Conservation (phyloP, 2,329 filamentous ascomycete species). For the Trichoderma endophyticum region DNA sequence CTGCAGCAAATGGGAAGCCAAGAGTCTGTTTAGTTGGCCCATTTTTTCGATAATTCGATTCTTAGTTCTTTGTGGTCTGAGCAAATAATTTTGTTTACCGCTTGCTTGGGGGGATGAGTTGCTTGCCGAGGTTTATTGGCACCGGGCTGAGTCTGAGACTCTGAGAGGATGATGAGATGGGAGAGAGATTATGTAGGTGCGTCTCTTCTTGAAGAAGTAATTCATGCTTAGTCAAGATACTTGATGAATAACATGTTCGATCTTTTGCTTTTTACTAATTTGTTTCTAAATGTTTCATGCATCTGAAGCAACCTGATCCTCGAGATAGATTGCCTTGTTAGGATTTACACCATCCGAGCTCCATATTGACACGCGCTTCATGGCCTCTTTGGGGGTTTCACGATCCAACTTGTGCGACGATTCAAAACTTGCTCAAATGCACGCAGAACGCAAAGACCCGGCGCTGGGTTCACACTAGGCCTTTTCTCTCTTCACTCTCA, state of each 20-base stretch:
- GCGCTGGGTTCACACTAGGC: background rate
- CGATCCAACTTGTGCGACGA: background rate
- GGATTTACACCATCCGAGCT: background rate
- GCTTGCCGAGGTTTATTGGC: background rate
- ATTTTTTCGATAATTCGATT: background rate
- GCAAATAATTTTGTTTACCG: background rate
- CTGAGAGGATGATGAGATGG: background rate
- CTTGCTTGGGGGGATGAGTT: background rate
- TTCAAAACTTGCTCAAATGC: conserved; percentile 1
- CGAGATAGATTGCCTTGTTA: background rate
- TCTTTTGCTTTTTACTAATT: background rate
- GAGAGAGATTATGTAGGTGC: background rate
- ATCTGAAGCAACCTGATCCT: background rate
- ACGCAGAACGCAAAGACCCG: background rate
- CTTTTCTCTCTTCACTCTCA: background rate
- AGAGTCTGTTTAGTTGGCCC: background rate
- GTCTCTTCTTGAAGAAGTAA: background rate
- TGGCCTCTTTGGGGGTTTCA: background rate
- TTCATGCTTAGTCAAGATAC: too few relatives aligned
- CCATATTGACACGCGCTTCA: background rate
- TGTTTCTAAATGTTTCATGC: background rate
- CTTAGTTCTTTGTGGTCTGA: background rate
- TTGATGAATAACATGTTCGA: too few relatives aligned
- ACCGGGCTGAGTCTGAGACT: background rate
- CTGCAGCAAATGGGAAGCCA: background rate